These are phyloP conservation scores for Lachnellula arida DNA, from an alignment of 2,329 filamentous ascomycete species.

Conservation along the genomic window DNA sequence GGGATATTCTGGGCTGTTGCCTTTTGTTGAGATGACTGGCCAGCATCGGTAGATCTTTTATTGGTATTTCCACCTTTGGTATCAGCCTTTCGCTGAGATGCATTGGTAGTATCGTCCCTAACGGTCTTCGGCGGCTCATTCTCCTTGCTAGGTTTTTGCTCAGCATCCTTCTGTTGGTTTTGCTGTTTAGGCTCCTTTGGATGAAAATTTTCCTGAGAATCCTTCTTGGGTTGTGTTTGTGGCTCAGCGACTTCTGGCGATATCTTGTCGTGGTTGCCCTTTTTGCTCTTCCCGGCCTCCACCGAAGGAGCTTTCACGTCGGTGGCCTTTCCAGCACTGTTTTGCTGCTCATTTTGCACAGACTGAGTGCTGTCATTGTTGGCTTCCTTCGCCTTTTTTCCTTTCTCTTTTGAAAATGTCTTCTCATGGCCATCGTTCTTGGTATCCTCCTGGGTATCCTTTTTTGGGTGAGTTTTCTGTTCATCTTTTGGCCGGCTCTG, in stretches of 20 bases:
- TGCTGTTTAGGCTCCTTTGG: background rate
- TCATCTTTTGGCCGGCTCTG: background rate
- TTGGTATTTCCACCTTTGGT: background rate
- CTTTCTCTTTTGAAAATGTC: no score
- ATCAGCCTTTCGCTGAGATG: conserved; percentile 15
- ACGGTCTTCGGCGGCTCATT: background rate
- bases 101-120: background rate
- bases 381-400: no score
- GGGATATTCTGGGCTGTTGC: background rate
- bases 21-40: background rate
- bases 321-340: no score
- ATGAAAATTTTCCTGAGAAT: background rate
- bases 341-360: no score
- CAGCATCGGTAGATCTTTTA: background rate
- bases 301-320: no score
- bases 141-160: background rate
- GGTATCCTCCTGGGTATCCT: background rate
- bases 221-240: background rate
- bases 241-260: background rate
- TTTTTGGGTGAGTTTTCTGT: background rate
- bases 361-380: no score
- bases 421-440: background rate
- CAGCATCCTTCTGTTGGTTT: background rate
- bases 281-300: no score
- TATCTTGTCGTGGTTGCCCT: no score